These are phyloP conservation scores for Leucosporidium scottii DNA, from an alignment of 768 basidiomycete genomes.

Conservation along the genomic window DNA sequence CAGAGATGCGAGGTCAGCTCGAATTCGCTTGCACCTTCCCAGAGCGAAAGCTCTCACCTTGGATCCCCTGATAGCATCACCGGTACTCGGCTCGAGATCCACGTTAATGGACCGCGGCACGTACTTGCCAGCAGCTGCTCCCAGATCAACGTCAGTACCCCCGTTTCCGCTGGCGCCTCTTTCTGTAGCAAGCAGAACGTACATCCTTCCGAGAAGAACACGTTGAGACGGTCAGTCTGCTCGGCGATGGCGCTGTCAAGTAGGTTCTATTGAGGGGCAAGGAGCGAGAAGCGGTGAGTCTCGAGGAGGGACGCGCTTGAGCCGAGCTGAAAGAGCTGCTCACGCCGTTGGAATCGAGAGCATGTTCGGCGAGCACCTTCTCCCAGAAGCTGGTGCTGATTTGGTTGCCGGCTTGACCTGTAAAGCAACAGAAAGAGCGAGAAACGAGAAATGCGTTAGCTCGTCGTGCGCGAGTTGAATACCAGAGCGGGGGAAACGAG, in stretches of 20 bases:
- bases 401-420: too few species aligned
- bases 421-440: too few species aligned
- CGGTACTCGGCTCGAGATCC: slow-evolving; percentile 82
- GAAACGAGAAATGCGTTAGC: too few species aligned
- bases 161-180: too few species aligned
- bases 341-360: slow-evolving; percentile 58
- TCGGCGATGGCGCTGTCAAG: slow-evolving; percentile 34
- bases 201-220: slow-evolving; percentile 15
- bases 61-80: slow-evolving; percentile 48
- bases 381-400: slow-evolving; percentile 59
- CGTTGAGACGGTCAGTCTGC: slow-evolving; percentile 25
- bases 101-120: slow-evolving; percentile 85
- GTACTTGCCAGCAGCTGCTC: slow-evolving; percentile 51
- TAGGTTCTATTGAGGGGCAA: neutral
- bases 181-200: too few species aligned
- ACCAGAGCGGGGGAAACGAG: too few species aligned
- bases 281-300: too few species aligned
- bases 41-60: neutral
- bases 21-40: neutral
- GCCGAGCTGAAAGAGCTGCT: neutral
- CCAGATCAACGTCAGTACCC: too few species aligned
- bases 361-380: slow-evolving; percentile 81
- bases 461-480: too few species aligned
- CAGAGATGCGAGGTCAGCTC: slow-evolving; percentile 45
- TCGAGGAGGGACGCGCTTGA: too few species aligned